Percentiles rank a stretch among this genome's conserved stretches.
These are phyloP conservation scores for Colletotrichum cuscutae DNA, from an alignment of 2,329 filamentous ascomycete genomes.

Conservation along the genomic window DNA sequence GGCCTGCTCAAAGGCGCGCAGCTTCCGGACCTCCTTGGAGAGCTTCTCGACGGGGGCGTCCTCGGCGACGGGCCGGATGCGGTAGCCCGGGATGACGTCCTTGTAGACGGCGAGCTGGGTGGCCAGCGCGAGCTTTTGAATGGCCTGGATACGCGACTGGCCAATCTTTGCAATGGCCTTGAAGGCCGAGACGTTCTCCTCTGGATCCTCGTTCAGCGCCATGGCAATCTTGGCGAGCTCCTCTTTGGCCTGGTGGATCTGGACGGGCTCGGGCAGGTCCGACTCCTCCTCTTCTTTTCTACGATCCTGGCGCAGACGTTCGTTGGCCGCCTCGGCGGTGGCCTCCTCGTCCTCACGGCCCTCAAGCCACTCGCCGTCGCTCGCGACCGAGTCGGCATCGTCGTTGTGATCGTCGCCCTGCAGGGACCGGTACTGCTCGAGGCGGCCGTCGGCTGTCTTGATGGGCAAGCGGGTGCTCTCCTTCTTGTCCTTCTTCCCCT, in stretches of 20 bases:
- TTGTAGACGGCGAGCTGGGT: conserved; percentile 93
- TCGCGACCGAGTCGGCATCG: conserved; percentile 67
- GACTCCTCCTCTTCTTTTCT: conserved; percentile 60
- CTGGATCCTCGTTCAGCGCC: conserved; percentile 88
- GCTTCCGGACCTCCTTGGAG: conserved; percentile 88
- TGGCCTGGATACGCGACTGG: conserved; percentile 73
- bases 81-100: conserved; percentile 95
- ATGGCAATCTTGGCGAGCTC: conserved; percentile 87
- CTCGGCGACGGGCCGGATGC: conserved; percentile 85
- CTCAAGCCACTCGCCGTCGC: conserved; percentile 72
- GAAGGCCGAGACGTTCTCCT: conserved; percentile 86
- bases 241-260: conserved; percentile 89
- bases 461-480: conserved; percentile 85
- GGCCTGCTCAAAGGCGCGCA: conserved; percentile 88
- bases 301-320: conserved; percentile 53
- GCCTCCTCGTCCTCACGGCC: conserved; percentile 68
- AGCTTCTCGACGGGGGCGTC: conserved; percentile 81
- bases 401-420: conserved; percentile 68
- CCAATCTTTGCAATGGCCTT: conserved; percentile 81
- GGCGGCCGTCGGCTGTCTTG: conserved; percentile 81
- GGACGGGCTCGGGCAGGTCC: conserved; percentile 77
- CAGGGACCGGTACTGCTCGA: conserved; percentile 68
- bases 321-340: conserved; percentile 50
- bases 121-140: conserved; percentile 87
- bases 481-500: conserved; percentile 76